Percentiles rank a stretch among this genome's conserved stretches.
Conservation (phyloP, 2,329 filamentous ascomycete genomes). For the Arthroderma sp. region DNA sequence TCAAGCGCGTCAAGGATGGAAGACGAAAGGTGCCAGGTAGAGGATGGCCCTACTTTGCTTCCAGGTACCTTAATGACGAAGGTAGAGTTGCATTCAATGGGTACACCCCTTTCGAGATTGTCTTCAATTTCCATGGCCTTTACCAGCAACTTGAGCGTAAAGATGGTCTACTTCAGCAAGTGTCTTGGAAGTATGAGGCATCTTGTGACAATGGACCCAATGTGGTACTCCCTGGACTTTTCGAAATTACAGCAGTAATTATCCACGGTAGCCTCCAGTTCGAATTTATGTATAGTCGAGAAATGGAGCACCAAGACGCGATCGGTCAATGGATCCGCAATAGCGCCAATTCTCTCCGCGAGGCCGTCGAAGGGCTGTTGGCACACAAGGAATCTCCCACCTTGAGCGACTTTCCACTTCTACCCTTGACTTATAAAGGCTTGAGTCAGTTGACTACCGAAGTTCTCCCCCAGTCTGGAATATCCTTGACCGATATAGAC, state of each 20-base stretch:
- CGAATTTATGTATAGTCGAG: conserved; percentile 40
- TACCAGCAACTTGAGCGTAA: conserved; percentile 35
- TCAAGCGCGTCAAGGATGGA: conserved; percentile 29
- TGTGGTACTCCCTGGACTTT: conserved; percentile 38
- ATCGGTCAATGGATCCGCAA: conserved; percentile 35
- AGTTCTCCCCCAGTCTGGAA: conserved; percentile 27
- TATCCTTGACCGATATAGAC: conserved; percentile 17
- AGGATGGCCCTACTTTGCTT: conserved; percentile 29
- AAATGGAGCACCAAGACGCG: conserved; percentile 36
- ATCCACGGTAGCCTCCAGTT: conserved; percentile 37
- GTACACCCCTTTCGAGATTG: conserved; percentile 33
- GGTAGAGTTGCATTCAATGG: conserved; percentile 23
- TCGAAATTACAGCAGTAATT: conserved; percentile 43
- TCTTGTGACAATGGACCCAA: conserved; percentile 35
- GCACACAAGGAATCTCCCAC: conserved; percentile 23
- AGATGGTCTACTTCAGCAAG: conserved; percentile 34
- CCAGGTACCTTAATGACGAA: conserved; percentile 22
- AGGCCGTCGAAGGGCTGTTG: conserved; percentile 19
- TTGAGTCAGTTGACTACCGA: conserved; percentile 27
- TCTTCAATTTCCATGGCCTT: conserved; percentile 32
- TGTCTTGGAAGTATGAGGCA: conserved; percentile 35
- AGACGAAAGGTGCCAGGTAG: conserved; percentile 29
- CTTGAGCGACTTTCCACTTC: conserved; percentile 34
- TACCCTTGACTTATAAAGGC: conserved; percentile 32
- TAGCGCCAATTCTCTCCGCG: conserved; percentile 26